These are phyloP conservation scores for Suhomyces terraborum DNA, from an alignment of 1,139 yeast genomes.

Conservation along the genomic window DNA sequence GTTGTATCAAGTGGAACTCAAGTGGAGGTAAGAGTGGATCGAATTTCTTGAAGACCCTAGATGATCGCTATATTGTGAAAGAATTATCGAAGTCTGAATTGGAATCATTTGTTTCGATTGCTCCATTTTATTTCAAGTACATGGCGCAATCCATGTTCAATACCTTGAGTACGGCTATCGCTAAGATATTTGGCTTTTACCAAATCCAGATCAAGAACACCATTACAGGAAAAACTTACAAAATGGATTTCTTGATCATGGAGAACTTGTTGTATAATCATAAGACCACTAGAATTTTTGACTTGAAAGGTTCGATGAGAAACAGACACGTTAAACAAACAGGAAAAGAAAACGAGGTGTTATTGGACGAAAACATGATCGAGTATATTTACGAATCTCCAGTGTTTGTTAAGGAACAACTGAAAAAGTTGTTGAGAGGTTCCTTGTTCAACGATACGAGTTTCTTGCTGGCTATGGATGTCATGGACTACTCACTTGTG, in stretches of 20 bases:
- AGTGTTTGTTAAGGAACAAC: conserved; percentile 88
- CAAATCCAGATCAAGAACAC: conserved; percentile 87
- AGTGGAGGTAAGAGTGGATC: conserved; percentile 97
- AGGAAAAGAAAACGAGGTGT: conserved; percentile 91
- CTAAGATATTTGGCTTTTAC: conserved; percentile 93
- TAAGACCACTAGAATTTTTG: conserved; percentile 85
- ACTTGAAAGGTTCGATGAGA: conserved; percentile 96
- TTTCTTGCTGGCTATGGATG: conserved; percentile 94
- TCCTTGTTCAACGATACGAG: conserved; percentile 94
- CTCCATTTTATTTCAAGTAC: conserved; percentile 95
- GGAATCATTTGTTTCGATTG: conserved; percentile 92
- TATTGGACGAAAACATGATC: conserved; percentile 96
- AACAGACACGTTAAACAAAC: conserved; percentile 96
- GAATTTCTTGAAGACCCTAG: conserved; percentile 86
- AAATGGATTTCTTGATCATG: conserved; percentile 93
- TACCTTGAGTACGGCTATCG: conserved; percentile 90
- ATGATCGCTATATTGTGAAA: conserved; percentile 85
- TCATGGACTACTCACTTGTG: conserved; percentile 96
- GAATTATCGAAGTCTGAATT: conserved; percentile 86
- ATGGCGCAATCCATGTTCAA: conserved; percentile 95
- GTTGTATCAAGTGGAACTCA: conserved; percentile 95
- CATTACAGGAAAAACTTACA: conserved; percentile 70
- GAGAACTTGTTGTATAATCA: conserved; percentile 89
- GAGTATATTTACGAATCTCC: conserved; percentile 97
- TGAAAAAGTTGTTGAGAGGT: conserved; percentile 79